A percentile compares a stretch with the other conserved stretches of the same genome.
phyloP scores from a whole-genome alignment of 176 grass and related monocot genomes.

The bread wheat (Triticum aestivum) region IWGSC_CS_RefSeq_v2.1 NC_057797.1:682271274-682271773 shows the following conservation, averaged over 20 bases:
- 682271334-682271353: too few relatives aligned
- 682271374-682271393: neutral
- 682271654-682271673: neutral
- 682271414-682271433: neutral
- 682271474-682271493: slow-evolving; percentile 16
- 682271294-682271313: neutral
- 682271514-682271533: neutral
- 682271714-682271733: neutral
- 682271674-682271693: too few relatives aligned
- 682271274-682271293: neutral
- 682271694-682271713: neutral
- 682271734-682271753: neutral
- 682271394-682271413: neutral
- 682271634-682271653: neutral
- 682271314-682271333: neutral
- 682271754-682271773: neutral
- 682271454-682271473: neutral
- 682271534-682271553: neutral
- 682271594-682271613: neutral
- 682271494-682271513: slow-evolving; percentile 25
- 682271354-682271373: neutral
- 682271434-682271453: neutral
- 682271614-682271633: neutral
- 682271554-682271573: neutral
- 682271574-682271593: neutral